These are phyloP conservation scores for Wickerhamiella azymoides DNA, from an alignment of 805 yeast species.

Conservation along the genomic window DNA sequence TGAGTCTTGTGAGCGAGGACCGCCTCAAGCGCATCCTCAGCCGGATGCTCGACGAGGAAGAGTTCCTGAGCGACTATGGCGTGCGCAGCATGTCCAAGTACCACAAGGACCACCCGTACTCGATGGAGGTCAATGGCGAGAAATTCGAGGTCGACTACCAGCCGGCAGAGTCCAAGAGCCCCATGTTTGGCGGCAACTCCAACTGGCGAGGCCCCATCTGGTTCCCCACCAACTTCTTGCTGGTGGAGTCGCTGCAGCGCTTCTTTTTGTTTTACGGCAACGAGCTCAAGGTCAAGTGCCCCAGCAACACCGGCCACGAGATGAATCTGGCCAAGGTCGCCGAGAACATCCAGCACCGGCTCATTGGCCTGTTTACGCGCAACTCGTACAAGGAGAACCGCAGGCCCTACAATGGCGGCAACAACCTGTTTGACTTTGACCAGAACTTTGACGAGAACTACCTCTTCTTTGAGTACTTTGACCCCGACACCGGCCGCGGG, in stretches of 20 bases:
- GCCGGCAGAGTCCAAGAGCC: constrained; percentile 50
- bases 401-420: constrained; percentile 62
- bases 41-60: constrained; percentile 73
- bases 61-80: constrained; percentile 74
- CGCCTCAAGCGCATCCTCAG: constrained; percentile 60
- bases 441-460: constrained; percentile 60
- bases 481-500: constrained; percentile 90
- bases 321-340: constrained; percentile 39
- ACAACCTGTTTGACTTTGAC: constrained; percentile 38
- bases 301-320: constrained; percentile 37
- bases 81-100: constrained; percentile 76
- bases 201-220: constrained; percentile 97
- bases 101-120: constrained; percentile 73
- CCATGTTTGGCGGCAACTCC: constrained; percentile 91
- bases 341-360: constrained; percentile 74
- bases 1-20: constrained; percentile 71
- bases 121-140: constrained; percentile 69
- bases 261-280: constrained; percentile 83
- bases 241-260: constrained; percentile 77
- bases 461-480: constrained; percentile 77
- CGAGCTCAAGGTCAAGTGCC: constrained; percentile 72
- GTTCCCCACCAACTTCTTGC: constrained; percentile 82
- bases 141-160: constrained; percentile 31
- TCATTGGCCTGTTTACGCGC: constrained; percentile 66
- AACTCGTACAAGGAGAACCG: constrained; percentile 36